phyloP scores from a whole-genome alignment of 345 rosid genomes.

The Xanthoceras sorbifolium region DNA sequence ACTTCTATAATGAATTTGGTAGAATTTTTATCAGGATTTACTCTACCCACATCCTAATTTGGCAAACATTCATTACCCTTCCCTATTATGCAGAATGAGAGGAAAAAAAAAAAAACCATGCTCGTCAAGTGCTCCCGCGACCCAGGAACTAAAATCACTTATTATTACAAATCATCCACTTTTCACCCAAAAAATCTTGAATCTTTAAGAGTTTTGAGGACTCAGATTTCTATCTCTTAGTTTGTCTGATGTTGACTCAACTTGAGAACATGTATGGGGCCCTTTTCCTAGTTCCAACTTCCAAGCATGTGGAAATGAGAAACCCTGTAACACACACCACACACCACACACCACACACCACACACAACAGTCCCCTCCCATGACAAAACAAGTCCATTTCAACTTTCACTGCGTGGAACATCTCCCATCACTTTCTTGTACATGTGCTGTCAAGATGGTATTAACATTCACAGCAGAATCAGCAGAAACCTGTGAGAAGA shows the following conservation, averaged over 20 bases:
- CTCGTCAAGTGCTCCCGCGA: not conserved
- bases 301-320: not conserved
- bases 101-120: not conserved
- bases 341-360: conserved; percentile 2
- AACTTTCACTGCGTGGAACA: not conserved
- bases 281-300: not conserved
- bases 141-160: not conserved
- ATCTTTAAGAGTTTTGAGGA: not conserved
- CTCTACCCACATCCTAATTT: not conserved
- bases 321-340: not conserved
- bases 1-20: too few species aligned
- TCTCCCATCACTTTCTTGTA: not conserved
- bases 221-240: not conserved
- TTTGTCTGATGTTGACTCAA: not conserved
- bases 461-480: not conserved
- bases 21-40: not conserved
- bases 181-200: not conserved
- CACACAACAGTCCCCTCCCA: not conserved
- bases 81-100: too few species aligned
- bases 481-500: not conserved
- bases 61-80: not conserved
- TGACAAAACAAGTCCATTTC: not conserved
- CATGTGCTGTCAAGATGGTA: not conserved
- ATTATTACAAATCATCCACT: not conserved
- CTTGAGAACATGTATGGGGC: not conserved